Base-by-base conservation (phyloP, 306 rosid species). In the Canavalia gladiata region DNA sequence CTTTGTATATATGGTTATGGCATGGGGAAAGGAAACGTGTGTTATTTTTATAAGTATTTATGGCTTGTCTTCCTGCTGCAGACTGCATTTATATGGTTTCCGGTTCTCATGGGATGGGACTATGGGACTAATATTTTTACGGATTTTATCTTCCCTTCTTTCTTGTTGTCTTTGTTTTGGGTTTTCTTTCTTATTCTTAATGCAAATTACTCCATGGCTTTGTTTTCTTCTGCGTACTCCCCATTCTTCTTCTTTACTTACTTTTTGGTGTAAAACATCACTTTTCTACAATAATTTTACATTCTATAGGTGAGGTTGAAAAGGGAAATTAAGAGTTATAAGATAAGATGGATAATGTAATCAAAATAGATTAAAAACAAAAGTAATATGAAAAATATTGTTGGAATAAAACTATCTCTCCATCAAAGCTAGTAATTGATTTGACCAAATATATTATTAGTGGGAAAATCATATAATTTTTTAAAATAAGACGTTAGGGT, bases 1-100 rank as follows among this genome's bases (percentile, higher is more conserved):
- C 50, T 41, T 28, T 68, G 39, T 68, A 41, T 42, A 25, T 43
- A 18, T 49, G 18, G 1, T 18, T 37, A 6, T 54, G 10, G 41
- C 29, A 11, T 68, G 2, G 42, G 57, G 57, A 47, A 68, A 10
- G 55, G 6, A 71, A 35, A 8, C 25, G 12, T 42, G 56, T 39
- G 54, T 52, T 66, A 7, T 11, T 1, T 43, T 3, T 65, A 46
- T 64, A 7, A 18, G 34, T 54, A 54, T 45, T 4, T 18, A 1
- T 68, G 39, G 18, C 29, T 77, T 68, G 75, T 54, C 1, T 78
- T 78, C 10, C 9, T 39, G 28, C 46, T 69, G 4, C 4, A 39
- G 42, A 9, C n/a, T 8, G n/a, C 41, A 37, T 37, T 37, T 37
- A 18, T 18, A 18, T 18, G 41, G 4, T 75, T 60, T 60, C 46